Evolutionary conservation across 1,284 basidiomycete species (phyloP), one percentile per base, ranked within the genome.

Genomic region (Fomes fomentarius): DNA sequence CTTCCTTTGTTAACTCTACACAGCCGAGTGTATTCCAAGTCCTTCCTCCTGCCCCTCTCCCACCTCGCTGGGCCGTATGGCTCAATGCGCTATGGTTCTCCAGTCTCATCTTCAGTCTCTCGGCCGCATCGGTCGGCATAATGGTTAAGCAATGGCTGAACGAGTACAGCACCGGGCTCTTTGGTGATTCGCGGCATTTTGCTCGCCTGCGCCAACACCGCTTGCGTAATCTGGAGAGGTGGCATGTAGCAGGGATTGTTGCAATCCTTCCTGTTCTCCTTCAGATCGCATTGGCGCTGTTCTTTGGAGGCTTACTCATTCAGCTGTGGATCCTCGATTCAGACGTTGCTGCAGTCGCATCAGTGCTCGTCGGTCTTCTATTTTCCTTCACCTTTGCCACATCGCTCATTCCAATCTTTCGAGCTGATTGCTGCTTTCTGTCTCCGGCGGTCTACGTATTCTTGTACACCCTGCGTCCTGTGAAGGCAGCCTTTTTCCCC

Each of bases 251-350:
- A 11, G 57, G 54, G 10, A 64, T 69, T 12, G 61, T 72, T 11
- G 54, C 65, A 1, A 46, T 63, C 15, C 61, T 73, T 2, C 69
- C 70, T 0, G 38, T 68, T 4, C 56, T 72, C 9, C 58, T 72
- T 15, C 66, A 72, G 41, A 39, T 63, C 15, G 61, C 71, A 0
- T 54, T 71, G 4, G 47, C 63, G 5, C 61, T 71, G 5, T 73
- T 72, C 58, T 64, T 71, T 22, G 57, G 54, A 2, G 72, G 72
- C 0, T 30, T 60, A 4, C 40, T 54, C 10, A 15, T 45, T 49
- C 17, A n/a, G 15, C 17, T 37, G 9, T 37, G 35, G 35, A 17
- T n/a, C 14, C 35, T 37, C 35, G 8, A 37, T 17, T 8, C 8
- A 15, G 35, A 8, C 19, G 17, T 37, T 17, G 35, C 35, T n/a